A percentile compares a stretch with the other conserved stretches of the same genome.
Conservation (phyloP, 2,329 filamentous ascomycete genomes). For the Trichoderma gracile region DNA sequence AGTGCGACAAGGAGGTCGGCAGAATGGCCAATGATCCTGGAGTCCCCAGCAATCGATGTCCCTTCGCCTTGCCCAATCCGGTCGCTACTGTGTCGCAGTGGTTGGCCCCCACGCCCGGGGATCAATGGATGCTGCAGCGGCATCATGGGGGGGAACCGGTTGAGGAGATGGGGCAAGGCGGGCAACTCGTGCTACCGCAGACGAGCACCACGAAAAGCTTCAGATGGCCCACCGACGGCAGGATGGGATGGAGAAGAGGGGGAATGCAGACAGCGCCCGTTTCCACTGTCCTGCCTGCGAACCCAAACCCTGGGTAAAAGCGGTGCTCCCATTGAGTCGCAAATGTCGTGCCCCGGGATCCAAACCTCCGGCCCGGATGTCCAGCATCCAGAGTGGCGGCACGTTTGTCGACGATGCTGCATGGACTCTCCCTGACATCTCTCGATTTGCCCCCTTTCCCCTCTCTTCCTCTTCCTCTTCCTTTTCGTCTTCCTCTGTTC, state of each 20-base stretch:
- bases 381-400: background rate
- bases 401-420: no score
- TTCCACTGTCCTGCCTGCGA: background rate
- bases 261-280: constrained; percentile 10
- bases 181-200: background rate
- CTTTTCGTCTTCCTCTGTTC: no score
- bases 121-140: constrained; percentile 15
- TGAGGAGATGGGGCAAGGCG: background rate
- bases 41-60: background rate
- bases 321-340: background rate
- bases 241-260: constrained; percentile 12
- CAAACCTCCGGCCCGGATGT: background rate
- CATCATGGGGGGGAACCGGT: background rate
- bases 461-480: no score
- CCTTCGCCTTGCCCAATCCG: constrained; percentile 16
- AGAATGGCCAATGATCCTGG: background rate
- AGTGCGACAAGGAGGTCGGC: constrained; percentile 11
- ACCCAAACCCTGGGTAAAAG: constrained; percentile 3
- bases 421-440: no score
- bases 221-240: constrained; percentile 1
- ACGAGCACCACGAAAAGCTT: constrained; percentile 1
- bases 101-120: constrained; percentile 21
- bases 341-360: background rate
- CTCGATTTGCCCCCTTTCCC: no score
- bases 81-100: constrained; percentile 20